phyloP scores from a whole-genome alignment of 2,329 filamentous ascomycete species.

The Mariannaea elegans region DNA sequence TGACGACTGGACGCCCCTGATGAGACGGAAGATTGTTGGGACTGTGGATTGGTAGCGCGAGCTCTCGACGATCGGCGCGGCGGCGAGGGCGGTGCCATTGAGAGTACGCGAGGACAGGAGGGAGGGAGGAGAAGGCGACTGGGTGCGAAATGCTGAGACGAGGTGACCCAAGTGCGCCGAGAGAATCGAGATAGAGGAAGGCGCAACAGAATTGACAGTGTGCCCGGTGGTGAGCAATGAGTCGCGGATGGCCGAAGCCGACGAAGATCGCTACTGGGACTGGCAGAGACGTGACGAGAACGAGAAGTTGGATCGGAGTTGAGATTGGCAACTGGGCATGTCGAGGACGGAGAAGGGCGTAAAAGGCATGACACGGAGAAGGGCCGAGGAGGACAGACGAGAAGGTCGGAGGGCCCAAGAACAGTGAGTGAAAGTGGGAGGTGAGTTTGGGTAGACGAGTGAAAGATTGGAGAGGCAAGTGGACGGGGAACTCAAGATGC shows the following conservation, averaged over 20 bases:
- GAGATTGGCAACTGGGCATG: conserved; percentile 41
- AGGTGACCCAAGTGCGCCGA: conserved; percentile 4
- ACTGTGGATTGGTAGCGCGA: conserved; percentile 78
- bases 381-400: conserved; percentile 19
- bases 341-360: conserved; percentile 32
- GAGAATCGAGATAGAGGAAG: conserved; percentile 10
- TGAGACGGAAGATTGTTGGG: conserved; percentile 82
- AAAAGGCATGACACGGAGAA: conserved; percentile 34
- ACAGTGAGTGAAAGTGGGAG: conserved; percentile 44
- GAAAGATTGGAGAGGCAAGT: conserved; percentile 9
- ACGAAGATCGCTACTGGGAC: conserved; percentile 35
- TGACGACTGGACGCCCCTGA: conserved; percentile 79
- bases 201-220: conserved; percentile 34
- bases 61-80: conserved; percentile 92
- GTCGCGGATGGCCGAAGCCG: conserved; percentile 26
- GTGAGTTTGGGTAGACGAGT: conserved; percentile 27
- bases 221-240: conserved; percentile 23
- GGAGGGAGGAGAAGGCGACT: conserved; percentile 17
- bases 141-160: conserved; percentile 16
- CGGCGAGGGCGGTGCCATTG: conserved; percentile 73
- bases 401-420: conserved; percentile 24
- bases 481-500: conserved; percentile 23
- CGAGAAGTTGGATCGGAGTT: conserved; percentile 33
- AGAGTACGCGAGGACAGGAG: conserved; percentile 40
- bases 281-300: conserved; percentile 31